These are phyloP conservation scores for Posidonia oceanica DNA, from an alignment of 116 monocot species.

Conservation along the genomic window DNA sequence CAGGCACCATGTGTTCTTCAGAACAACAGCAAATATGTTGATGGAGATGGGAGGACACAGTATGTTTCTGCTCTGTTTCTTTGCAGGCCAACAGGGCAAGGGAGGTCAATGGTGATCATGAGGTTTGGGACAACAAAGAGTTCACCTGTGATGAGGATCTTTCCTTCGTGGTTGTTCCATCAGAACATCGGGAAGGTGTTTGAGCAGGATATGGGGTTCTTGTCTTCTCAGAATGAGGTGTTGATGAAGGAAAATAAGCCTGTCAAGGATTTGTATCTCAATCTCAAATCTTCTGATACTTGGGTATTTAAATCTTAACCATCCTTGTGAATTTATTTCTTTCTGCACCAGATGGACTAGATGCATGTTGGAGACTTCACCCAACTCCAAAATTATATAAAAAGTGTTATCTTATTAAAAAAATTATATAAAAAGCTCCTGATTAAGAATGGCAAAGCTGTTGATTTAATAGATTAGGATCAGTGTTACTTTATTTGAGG, in stretches of 20 bases:
- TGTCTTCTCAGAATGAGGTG: slow-evolving; percentile 73
- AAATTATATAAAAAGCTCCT: too few species aligned
- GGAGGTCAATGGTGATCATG: slow-evolving; percentile 68
- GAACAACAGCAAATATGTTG: slow-evolving; percentile 40
- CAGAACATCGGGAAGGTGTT: slow-evolving; percentile 54
- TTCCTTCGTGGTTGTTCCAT: slow-evolving; percentile 71
- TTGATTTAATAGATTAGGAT: too few species aligned
- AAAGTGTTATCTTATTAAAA: too few species aligned
- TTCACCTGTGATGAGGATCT: slow-evolving; percentile 12
- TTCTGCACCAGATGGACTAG: too few species aligned
- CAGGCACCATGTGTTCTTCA: slow-evolving; percentile 62
- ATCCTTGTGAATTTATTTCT: neutral
- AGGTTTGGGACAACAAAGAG: slow-evolving; percentile 45
- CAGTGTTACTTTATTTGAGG: too few species aligned
- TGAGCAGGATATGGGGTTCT: slow-evolving; percentile 77
- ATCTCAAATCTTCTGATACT: slow-evolving; percentile 46
- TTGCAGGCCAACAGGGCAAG: slow-evolving; percentile 64
- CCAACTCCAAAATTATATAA: too few species aligned
- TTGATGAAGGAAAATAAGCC: slow-evolving; percentile 47
- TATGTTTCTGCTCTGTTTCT: slow-evolving; percentile 56
- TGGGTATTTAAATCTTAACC: slow-evolving; percentile 24
- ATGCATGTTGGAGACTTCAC: too few species aligned
- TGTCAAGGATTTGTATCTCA: slow-evolving; percentile 50
- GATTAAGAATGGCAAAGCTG: too few species aligned
- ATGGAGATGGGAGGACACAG: slow-evolving; percentile 44